Conservation (phyloP, 306 rosid species). For the Canavalia gladiata region DNA sequence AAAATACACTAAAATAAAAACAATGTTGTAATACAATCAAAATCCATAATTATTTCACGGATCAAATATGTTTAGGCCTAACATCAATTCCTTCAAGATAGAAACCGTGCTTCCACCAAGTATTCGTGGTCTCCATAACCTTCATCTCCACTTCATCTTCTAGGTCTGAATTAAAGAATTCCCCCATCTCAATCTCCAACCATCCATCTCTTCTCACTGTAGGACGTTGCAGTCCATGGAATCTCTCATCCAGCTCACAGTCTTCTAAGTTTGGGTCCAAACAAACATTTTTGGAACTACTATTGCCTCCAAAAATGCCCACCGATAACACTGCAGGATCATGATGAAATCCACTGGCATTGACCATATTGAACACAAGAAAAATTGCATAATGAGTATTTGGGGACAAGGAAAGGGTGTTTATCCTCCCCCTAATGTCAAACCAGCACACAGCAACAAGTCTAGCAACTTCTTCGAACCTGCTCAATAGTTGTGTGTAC, state of each 20-base stretch:
- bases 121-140: conserved; percentile 44
- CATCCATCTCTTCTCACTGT: conserved; percentile 61
- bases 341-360: conserved; percentile 48
- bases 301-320: conserved; percentile 36
- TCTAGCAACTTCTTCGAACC: conserved; percentile 64
- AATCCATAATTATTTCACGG: too few species aligned
- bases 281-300: conserved; percentile 33
- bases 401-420: conserved; percentile 52
- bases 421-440: conserved; percentile 62
- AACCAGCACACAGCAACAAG: conserved; percentile 65
- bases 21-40: too few species aligned
- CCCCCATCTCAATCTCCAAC: conserved; percentile 72
- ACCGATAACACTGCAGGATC: conserved; percentile 47
- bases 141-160: conserved; percentile 57
- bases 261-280: not conserved
- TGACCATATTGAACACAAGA: conserved; percentile 58
- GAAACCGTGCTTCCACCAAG: conserved; percentile 58
- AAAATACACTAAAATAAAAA: too few species aligned
- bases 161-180: conserved; percentile 57
- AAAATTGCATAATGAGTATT: conserved; percentile 60
- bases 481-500: not conserved
- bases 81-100: conserved; percentile 71
- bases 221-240: conserved; percentile 34
- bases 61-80: conserved; percentile 52
- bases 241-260: too few species aligned